These are phyloP conservation scores for Eimeria sp. DNA, from an alignment of 169 alveolate genomes.

Conservation along the genomic window DNA sequence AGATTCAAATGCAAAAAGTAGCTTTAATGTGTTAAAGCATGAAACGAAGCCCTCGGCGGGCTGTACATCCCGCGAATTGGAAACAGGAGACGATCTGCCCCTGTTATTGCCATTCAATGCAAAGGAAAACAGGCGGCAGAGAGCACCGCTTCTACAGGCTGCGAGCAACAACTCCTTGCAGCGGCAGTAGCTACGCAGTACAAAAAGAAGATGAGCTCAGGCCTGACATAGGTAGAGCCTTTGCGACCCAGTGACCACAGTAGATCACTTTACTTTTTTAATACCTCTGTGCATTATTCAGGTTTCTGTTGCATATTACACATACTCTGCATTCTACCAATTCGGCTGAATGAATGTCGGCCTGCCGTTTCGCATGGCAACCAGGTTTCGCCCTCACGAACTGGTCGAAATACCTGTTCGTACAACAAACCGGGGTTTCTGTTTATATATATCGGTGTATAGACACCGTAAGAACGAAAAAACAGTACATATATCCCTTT, in stretches of 20 bases:
- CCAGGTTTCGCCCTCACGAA: neutral
- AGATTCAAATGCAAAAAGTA: neutral
- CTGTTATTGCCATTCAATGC: neutral
- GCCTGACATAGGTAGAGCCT: neutral
- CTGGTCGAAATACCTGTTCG: neutral
- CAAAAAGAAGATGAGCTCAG: neutral
- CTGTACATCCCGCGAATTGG: neutral
- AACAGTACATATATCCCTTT: neutral
- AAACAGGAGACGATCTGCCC: neutral
- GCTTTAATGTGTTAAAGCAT: neutral
- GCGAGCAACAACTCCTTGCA: neutral
- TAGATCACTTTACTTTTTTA: neutral
- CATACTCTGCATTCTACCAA: neutral
- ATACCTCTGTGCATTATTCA: neutral
- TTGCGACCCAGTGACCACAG: neutral
- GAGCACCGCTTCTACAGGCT: neutral
- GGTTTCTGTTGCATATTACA: neutral
- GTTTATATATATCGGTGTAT: neutral
- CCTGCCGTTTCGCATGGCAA: neutral
- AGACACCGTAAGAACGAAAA: neutral
- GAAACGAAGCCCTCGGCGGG: constrained; percentile 9
- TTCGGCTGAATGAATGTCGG: neutral
- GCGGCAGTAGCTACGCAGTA: neutral
- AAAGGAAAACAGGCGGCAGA: neutral
- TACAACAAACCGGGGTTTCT: neutral